These are phyloP conservation scores for Rutidosis leptorrhynchoides DNA, from an alignment of 129 eudicot species.

Conservation along the genomic window DNA sequence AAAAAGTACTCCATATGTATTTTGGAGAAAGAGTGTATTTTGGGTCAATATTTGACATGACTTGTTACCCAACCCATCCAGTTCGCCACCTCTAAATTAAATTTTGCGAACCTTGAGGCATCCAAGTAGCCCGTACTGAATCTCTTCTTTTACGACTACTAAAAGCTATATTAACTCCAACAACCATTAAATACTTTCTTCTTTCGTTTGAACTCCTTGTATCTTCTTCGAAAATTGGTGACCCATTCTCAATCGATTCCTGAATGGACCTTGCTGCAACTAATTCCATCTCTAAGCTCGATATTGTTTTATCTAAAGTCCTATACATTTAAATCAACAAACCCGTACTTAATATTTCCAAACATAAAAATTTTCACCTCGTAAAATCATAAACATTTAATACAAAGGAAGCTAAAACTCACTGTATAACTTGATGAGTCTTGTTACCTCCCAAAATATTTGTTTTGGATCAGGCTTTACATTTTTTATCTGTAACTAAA, in stretches of 20 bases:
- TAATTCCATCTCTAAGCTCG: conserved; percentile 85
- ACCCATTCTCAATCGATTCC: conserved; percentile 58
- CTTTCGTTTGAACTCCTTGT: conserved; percentile 32
- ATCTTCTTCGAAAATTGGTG: conserved; percentile 54
- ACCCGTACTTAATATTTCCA: neutral
- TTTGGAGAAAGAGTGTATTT: too few species aligned
- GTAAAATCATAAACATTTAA: too few species aligned
- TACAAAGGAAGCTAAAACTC: conserved; percentile 27
- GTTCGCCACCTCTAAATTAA: neutral
- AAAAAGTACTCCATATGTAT: too few species aligned
- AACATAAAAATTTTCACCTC: neutral
- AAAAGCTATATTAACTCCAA: conserved; percentile 87
- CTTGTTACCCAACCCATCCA: neutral
- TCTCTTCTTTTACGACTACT: conserved; percentile 95
- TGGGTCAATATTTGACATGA: neutral
- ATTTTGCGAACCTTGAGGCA: conserved; percentile 74
- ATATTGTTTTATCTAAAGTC: conserved; percentile 83
- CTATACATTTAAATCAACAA: conserved; percentile 26
- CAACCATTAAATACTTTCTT: conserved; percentile 67
- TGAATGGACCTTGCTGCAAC: conserved; percentile 77
- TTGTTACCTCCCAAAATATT: conserved; percentile 56
- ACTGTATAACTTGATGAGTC: conserved; percentile 64
- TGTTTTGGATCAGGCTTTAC: conserved; percentile 55
- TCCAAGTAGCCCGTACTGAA: conserved; percentile 91
- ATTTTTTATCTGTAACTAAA: conserved; percentile 47